Evolutionary conservation across 2,329 filamentous ascomycete species (phyloP).

Genomic region (Ilyonectria sp.): DNA sequence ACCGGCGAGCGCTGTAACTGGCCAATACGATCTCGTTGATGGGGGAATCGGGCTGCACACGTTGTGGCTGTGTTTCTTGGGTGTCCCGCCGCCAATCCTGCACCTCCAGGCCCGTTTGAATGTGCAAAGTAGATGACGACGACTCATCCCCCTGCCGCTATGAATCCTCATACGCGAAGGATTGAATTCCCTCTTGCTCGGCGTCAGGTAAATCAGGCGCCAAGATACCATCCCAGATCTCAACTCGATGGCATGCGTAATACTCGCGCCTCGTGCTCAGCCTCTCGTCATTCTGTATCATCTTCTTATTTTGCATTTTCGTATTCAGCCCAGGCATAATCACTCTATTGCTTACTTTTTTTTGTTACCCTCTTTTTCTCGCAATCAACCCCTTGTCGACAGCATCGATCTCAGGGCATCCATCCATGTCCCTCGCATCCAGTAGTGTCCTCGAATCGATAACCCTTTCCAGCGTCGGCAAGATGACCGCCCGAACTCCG

Average conservation of each 20-base stretch:
- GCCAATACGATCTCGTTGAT: not conserved
- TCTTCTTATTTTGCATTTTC: not conserved
- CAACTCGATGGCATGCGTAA: not conserved
- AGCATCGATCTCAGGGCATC: not conserved
- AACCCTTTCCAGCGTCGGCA: constrained; percentile 18
- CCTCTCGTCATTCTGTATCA: not conserved
- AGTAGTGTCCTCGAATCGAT: constrained; percentile 3
- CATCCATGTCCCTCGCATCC: not conserved
- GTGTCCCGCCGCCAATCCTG: not conserved
- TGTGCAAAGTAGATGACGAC: constrained; percentile 10
- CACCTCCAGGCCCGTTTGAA: not conserved
- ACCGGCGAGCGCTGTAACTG: not conserved
- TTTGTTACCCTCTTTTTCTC: no score
- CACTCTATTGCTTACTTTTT: not conserved
- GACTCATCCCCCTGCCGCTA: constrained; percentile 1
- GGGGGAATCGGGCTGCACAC: not conserved
- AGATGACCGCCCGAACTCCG: constrained; percentile 24
- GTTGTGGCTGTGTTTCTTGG: constrained; percentile 2
- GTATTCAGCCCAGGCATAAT: not conserved
- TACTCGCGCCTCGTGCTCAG: not conserved
- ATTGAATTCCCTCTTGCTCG: not conserved
- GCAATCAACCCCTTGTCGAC: not conserved
- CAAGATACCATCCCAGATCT: not conserved
- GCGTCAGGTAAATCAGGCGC: not conserved
- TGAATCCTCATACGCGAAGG: not conserved